Conservation (phyloP, 164 flowering plant species). For the Tinospora cordifolia region DNA sequence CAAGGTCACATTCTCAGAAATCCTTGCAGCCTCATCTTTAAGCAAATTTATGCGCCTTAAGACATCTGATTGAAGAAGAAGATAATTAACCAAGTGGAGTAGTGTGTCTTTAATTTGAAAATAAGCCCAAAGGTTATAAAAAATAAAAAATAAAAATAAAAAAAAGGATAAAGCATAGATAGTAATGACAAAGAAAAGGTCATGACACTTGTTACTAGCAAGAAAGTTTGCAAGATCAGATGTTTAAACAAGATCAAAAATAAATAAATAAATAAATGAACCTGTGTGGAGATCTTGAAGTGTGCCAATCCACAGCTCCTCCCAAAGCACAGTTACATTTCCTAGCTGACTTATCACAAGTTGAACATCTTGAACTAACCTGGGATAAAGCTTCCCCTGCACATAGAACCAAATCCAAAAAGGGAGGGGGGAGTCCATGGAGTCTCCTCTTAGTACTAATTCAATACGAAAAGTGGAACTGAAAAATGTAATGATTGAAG, state of each 20-base stretch:
- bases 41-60: conserved; percentile 80
- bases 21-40: conserved; percentile 86
- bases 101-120: neutral
- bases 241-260: conserved; percentile 4
- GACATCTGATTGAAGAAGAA: conserved; percentile 53
- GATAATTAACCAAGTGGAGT: neutral
- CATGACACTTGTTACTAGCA: neutral
- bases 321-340: conserved; percentile 95
- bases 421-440: neutral
- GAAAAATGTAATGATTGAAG: neutral
- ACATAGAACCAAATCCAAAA: conserved; percentile 19
- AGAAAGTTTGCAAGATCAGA: neutral
- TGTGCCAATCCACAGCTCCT: conserved; percentile 94
- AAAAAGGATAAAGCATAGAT: no score
- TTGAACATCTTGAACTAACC: conserved; percentile 81
- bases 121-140: neutral
- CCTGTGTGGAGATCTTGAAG: conserved; percentile 97
- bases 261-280: no score
- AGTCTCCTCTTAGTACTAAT: neutral
- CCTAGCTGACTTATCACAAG: conserved; percentile 83
- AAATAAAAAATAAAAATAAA: neutral
- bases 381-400: conserved; percentile 83
- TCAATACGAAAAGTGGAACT: neutral
- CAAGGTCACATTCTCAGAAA: conserved; percentile 77
- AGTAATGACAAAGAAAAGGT: neutral